A percentile compares a stretch with the other conserved stretches of the same genome.
Conservation (phyloP, 2,329 filamentous ascomycete species). For the Plenodomus lindquistii region DNA sequence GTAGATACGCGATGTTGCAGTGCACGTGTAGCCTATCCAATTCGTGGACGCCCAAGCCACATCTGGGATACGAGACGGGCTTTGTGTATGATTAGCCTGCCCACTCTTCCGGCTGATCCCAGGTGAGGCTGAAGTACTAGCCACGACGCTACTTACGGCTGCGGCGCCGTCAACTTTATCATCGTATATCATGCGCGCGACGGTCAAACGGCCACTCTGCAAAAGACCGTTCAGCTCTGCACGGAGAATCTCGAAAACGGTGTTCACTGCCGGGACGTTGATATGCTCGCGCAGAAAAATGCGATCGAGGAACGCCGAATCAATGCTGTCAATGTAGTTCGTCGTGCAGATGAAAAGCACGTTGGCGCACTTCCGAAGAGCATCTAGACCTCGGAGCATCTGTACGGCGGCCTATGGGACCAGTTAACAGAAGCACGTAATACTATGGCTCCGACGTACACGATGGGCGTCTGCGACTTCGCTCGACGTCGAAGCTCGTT, state of each 20-base stretch:
- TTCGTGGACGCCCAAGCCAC: background rate
- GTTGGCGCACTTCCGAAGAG: slow-evolving; percentile 48
- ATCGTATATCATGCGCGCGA: slow-evolving; percentile 1
- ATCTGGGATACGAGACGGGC: background rate
- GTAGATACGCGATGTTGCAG: background rate
- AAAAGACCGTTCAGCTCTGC: slow-evolving; percentile 46
- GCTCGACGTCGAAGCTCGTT: slow-evolving; percentile 44
- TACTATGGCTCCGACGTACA: slow-evolving; percentile 22
- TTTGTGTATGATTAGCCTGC: background rate
- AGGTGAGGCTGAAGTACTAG: background rate
- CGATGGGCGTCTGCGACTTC: slow-evolving; percentile 54
- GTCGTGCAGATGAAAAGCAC: slow-evolving; percentile 56
- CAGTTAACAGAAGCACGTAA: background rate
- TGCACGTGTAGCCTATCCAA: background rate
- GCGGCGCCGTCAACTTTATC: background rate
- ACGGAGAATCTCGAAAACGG: slow-evolving; percentile 54
- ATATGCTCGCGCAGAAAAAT: slow-evolving; percentile 54
- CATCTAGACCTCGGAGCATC: slow-evolving; percentile 54
- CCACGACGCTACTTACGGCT: background rate
- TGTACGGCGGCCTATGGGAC: slow-evolving; percentile 51
- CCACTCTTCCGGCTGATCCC: background rate
- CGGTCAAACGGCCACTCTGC: background rate
- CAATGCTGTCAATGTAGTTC: slow-evolving; percentile 52
- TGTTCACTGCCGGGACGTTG: slow-evolving; percentile 44
- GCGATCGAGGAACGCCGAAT: slow-evolving; percentile 55